Conservation (phyloP, 495 filamentous ascomycete species). For the Haplographium delicatum region DNA sequence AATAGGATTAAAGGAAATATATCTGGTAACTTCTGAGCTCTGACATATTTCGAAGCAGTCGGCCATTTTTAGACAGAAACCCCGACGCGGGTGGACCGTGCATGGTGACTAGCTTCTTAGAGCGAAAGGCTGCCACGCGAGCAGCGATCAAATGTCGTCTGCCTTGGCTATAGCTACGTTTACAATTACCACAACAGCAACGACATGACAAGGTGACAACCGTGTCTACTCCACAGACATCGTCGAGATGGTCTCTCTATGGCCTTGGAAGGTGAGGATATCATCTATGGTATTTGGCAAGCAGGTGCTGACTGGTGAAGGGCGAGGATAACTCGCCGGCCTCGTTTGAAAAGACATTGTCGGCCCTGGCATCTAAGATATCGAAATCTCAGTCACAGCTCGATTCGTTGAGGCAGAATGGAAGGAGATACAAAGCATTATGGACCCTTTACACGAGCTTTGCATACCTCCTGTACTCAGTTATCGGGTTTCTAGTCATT, state of each 20-base stretch:
- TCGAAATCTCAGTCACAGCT: slow-evolving; percentile 62
- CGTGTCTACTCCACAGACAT: not conserved
- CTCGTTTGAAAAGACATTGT: slow-evolving; percentile 86
- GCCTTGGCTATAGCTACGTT: not conserved
- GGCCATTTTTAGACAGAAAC: not conserved
- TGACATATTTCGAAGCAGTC: not conserved
- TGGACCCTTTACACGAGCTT: slow-evolving; percentile 88
- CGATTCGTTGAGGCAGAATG: slow-evolving; percentile 61
- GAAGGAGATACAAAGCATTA: slow-evolving; percentile 75
- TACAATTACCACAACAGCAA: not conserved
- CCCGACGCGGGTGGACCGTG: not conserved
- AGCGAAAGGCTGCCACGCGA: not conserved
- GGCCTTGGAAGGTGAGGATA: slow-evolving; percentile 66
- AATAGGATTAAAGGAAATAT: too few relatives aligned
- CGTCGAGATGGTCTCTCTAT: slow-evolving; percentile 68
- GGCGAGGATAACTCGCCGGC: slow-evolving; percentile 80
- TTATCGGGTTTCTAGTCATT: slow-evolving; percentile 75
- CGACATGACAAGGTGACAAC: slow-evolving; percentile 13
- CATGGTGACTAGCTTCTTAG: not conserved
- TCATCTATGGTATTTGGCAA: slow-evolving; percentile 8
- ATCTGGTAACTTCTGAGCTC: not conserved
- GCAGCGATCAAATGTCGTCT: not conserved
- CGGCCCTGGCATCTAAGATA: slow-evolving; percentile 76
- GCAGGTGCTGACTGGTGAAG: slow-evolving; percentile 39
- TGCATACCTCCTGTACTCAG: slow-evolving; percentile 77